Conservation (phyloP, 2,329 filamentous ascomycete species). For the Trichoderma sp. region DNA sequence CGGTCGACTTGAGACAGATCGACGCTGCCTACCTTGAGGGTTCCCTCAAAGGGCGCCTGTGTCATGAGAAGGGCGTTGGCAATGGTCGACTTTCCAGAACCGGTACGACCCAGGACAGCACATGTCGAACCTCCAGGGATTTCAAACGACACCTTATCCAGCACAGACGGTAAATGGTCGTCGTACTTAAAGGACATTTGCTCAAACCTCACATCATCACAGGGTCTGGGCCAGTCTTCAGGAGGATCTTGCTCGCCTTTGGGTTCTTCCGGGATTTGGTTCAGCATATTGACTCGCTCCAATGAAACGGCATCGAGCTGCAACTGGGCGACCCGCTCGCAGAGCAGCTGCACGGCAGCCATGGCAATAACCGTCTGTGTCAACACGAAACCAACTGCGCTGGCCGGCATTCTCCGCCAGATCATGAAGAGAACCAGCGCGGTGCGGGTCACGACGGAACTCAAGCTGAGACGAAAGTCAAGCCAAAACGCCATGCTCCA, state of each 20-base stretch:
- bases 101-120: conserved; percentile 75
- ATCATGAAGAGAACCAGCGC: conserved; percentile 71
- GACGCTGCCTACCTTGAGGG: conserved; percentile 52
- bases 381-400: conserved; percentile 79
- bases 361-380: conserved; percentile 46
- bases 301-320: conserved; percentile 93
- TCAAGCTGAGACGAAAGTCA: conserved; percentile 63
- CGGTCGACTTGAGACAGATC: conserved; percentile 54
- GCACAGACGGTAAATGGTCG: conserved; percentile 68
- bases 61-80: conserved; percentile 58
- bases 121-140: conserved; percentile 65
- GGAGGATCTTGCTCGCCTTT: conserved; percentile 66
- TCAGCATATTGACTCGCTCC: conserved; percentile 77
- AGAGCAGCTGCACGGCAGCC: conserved; percentile 52
- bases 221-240: conserved; percentile 70
- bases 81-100: conserved; percentile 81
- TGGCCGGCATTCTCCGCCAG: conserved; percentile 69
- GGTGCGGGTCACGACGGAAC: conserved; percentile 69
- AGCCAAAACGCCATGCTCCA: conserved; percentile 87
- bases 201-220: conserved; percentile 72
- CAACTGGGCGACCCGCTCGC: conserved; percentile 75
- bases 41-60: conserved; percentile 48
- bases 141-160: conserved; percentile 64
- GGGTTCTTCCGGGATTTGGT: conserved; percentile 73
- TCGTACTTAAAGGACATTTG: conserved; percentile 77